Evolutionary conservation across 495 filamentous ascomycete genomes (phyloP), one percentile per base, ranked within the genome.

Genomic region (Beverwykella pulmonaria): DNA sequence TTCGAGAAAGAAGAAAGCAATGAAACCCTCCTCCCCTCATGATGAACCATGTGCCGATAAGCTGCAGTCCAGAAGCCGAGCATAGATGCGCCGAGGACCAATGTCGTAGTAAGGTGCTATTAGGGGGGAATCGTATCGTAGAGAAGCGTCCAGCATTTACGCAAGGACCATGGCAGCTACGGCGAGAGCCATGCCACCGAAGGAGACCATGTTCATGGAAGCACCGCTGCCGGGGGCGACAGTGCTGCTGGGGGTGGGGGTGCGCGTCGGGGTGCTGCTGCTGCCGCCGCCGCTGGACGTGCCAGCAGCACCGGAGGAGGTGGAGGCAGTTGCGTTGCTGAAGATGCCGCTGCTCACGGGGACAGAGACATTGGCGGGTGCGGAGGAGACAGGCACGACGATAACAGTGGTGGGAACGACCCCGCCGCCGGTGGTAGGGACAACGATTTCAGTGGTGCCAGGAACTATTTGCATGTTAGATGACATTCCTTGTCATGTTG

Each of bases 121-220:
- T 64, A 26, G 26, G 23, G 39, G 26, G 26, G 20, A 57, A 41
- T n/a, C 25, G 30, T 27, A 20, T 29, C 15, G 52, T 56, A 6
- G 20, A 17, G 3, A n/a, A 22, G 3, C 12, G n/a, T 39, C 49
- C 17, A 9, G 50, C 34, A 50, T 59, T 59, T 69, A 69, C 20
- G 53, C 53, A 39, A 69, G 30, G 59, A 64, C 34, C 23, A 65
- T 15, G 29, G 34, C 66, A 44, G 27, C 34, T 29, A 63, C 46
- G 25, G 66, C 66, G 27, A 63, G 17, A 32, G 60, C 59, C 7
- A 64, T 27, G 22, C 50, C 59, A 26, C 59, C 66, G 23, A 69
- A 53, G 25, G 66, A 69, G 32, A 59, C 17, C 60, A 55, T 57
- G 61, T 56, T 61, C 23, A 20, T 25, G 34, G 46, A 7, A 17